Percentiles rank a stretch among this genome's conserved stretches.
These are phyloP conservation scores for Syncephalastrum racemosum DNA, from an alignment of 371 early-diverging fungal species.

Conservation along the genomic window DNA sequence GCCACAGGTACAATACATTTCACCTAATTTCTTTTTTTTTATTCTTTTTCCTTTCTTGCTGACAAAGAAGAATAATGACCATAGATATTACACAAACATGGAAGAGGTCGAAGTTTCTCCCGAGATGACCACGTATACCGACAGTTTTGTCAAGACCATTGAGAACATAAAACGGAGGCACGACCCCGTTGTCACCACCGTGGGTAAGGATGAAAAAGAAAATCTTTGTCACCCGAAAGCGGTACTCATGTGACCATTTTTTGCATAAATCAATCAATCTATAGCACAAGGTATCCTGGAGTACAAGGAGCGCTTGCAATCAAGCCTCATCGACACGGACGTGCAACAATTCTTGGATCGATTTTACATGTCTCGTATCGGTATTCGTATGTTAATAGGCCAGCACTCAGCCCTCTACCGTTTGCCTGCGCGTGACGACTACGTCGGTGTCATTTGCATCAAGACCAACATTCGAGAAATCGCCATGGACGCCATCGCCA, in stretches of 20 bases:
- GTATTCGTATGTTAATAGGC: slow-evolving; percentile 95
- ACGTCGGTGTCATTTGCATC: slow-evolving; percentile 96
- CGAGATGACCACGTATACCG: slow-evolving; percentile 78
- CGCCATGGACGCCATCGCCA: slow-evolving; percentile 88
- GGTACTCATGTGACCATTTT: neutral
- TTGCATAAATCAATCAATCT: neutral
- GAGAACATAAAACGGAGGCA: slow-evolving; percentile 92
- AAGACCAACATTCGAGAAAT: slow-evolving; percentile 80
- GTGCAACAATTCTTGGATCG: slow-evolving; percentile 93
- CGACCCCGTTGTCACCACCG: slow-evolving; percentile 91
- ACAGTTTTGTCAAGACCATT: slow-evolving; percentile 81
- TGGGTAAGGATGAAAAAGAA: slow-evolving; percentile 49
- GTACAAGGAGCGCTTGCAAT: slow-evolving; percentile 74
- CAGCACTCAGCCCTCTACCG: slow-evolving; percentile 82
- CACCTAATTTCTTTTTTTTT: neutral
- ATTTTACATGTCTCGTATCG: slow-evolving; percentile 97
- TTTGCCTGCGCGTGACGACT: slow-evolving; percentile 65
- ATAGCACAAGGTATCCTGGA: slow-evolving; percentile 92
- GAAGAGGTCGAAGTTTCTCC: slow-evolving; percentile 64
- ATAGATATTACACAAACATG: slow-evolving; percentile 61
- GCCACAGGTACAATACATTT: slow-evolving; percentile 22
- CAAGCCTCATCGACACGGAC: slow-evolving; percentile 69
- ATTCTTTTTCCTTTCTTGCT: neutral
- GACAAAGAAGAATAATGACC: too few relatives aligned
- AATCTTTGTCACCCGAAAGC: neutral